A percentile compares a stretch with the other conserved stretches of the same genome.
These are phyloP conservation scores for Phytophthora parvispora DNA, from an alignment of 352 stramenopile species.

Conservation along the genomic window DNA sequence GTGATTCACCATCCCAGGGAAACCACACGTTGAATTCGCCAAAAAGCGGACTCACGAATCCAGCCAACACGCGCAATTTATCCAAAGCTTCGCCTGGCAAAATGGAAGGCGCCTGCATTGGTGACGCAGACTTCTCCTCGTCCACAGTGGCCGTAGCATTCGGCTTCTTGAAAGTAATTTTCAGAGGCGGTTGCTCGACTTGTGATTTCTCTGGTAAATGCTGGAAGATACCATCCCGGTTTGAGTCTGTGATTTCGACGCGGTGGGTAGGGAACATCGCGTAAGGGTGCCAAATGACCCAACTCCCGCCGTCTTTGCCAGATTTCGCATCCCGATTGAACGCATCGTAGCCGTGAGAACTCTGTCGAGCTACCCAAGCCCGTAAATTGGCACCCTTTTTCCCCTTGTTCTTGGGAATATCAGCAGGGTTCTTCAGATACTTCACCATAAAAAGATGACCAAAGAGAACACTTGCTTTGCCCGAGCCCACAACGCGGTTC, in stretches of 20 bases:
- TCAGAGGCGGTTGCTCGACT: constrained; percentile 3
- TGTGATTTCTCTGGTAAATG: constrained; percentile 30
- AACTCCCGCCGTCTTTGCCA: constrained; percentile 25
- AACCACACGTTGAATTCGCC: constrained; percentile 43
- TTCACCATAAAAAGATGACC: constrained; percentile 45
- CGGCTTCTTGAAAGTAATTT: constrained; percentile 31
- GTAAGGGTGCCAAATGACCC: constrained; percentile 62
- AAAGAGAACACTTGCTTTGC: constrained; percentile 38
- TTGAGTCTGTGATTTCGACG: constrained; percentile 34
- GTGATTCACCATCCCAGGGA: constrained; percentile 56
- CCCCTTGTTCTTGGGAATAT: constrained; percentile 39
- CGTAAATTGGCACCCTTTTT: constrained; percentile 25
- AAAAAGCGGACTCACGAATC: constrained; percentile 38
- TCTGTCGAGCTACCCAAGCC: constrained; percentile 53
- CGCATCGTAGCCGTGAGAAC: constrained; percentile 58
- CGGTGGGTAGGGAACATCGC: constrained; percentile 55
- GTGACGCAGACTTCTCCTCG: constrained; percentile 2
- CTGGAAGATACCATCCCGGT: constrained; percentile 18
- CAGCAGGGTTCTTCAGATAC: constrained; percentile 27
- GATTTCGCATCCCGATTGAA: constrained; percentile 40
- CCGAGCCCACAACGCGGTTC: constrained; percentile 9
- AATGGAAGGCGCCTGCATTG: background rate
- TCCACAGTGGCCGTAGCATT: background rate
- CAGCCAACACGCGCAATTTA: constrained; percentile 27
- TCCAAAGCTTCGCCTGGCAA: constrained; percentile 26